Conservation (phyloP, 495 filamentous ascomycete species). For the Talaromyces liani region DNA sequence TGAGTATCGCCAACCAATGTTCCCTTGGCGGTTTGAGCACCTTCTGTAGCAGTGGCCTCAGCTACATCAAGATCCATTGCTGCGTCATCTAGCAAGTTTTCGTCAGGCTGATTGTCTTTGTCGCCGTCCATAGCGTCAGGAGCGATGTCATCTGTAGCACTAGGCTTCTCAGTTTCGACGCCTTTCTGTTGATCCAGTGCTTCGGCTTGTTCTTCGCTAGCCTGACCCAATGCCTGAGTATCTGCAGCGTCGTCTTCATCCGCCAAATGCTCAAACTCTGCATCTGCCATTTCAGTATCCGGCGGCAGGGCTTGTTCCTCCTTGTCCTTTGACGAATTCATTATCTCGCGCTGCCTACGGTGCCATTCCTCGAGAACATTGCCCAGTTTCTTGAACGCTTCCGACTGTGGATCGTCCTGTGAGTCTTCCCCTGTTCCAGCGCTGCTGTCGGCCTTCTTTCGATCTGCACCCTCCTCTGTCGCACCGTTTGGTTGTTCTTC, state of each 20-base stretch:
- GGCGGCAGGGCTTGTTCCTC: constrained; percentile 42
- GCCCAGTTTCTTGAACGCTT: constrained; percentile 84
- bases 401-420: constrained; percentile 46
- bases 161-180: constrained; percentile 61
- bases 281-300: constrained; percentile 59
- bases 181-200: constrained; percentile 80
- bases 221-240: constrained; percentile 83
- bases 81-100: constrained; percentile 38
- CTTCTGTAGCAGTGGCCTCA: constrained; percentile 24
- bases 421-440: constrained; percentile 27
- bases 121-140: constrained; percentile 54
- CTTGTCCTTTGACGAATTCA: constrained; percentile 56
- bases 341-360: constrained; percentile 70
- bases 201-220: constrained; percentile 76
- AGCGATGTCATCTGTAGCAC: constrained; percentile 43
- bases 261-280: constrained; percentile 84
- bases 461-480: constrained; percentile 39
- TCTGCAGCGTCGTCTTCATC: constrained; percentile 74
- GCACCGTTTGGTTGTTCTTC: constrained; percentile 31
- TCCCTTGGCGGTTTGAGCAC: constrained; percentile 23
- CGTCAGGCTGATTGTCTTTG: constrained; percentile 37
- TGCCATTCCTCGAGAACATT: constrained; percentile 94
- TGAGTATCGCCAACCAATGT: constrained; percentile 13
- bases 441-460: constrained; percentile 20
- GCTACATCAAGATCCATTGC: constrained; percentile 38